These are phyloP conservation scores for Daedalea quercina DNA, from an alignment of 768 basidiomycete species.

Conservation along the genomic window DNA sequence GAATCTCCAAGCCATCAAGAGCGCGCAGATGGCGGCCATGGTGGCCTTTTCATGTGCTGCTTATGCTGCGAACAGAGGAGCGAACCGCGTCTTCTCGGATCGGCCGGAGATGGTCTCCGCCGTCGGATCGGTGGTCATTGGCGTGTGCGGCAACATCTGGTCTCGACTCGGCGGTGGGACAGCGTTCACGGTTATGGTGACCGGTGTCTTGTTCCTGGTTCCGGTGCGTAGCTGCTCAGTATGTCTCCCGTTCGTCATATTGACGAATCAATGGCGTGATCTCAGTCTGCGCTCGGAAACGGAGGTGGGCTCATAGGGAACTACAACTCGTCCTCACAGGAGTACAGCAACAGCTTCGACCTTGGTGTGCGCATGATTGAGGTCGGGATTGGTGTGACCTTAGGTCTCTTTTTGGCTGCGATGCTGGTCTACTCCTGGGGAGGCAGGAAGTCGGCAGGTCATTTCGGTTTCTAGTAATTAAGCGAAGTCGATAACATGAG, in stretches of 20 bases:
- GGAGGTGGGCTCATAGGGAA: constrained; percentile 63
- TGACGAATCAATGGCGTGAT: neutral
- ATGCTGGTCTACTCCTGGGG: constrained; percentile 76
- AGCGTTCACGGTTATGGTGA: constrained; percentile 89
- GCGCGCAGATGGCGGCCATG: constrained; percentile 72
- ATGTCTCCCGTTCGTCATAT: neutral
- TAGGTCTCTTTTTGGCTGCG: constrained; percentile 79
- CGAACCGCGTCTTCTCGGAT: constrained; percentile 54
- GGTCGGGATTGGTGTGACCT: constrained; percentile 79
- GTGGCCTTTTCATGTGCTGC: constrained; percentile 70
- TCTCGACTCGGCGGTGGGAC: constrained; percentile 71
- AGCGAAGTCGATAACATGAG: too few relatives aligned
- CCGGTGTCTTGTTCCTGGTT: constrained; percentile 85
- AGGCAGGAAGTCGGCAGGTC: constrained; percentile 60
- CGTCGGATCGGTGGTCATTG: constrained; percentile 71
- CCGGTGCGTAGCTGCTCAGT: constrained; percentile 48
- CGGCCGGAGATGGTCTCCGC: constrained; percentile 72
- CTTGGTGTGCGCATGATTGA: constrained; percentile 79
- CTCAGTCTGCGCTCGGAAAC: constrained; percentile 68
- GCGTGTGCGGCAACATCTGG: constrained; percentile 77
- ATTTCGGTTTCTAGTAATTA: constrained; percentile 65
- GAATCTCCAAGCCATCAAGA: constrained; percentile 68
- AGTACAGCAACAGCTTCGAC: constrained; percentile 72
- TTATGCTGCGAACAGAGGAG: constrained; percentile 62
- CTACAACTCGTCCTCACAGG: constrained; percentile 53